These are phyloP conservation scores for Oryza meyeriana DNA, from an alignment of 176 grass and related monocot genomes.

Conservation along the genomic window DNA sequence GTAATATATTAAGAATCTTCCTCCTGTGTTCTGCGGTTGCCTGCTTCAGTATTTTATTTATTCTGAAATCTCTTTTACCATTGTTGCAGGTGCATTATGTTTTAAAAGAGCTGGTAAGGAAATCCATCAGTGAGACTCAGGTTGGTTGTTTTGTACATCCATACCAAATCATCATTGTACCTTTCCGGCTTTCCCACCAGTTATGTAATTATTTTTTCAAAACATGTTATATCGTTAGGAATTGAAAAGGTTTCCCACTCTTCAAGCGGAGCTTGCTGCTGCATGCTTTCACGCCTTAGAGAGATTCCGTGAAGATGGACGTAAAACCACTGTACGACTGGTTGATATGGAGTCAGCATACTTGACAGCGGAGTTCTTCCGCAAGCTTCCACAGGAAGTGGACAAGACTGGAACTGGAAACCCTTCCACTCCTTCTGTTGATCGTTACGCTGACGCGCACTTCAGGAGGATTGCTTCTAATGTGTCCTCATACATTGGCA, in stretches of 20 bases:
- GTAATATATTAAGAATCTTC: conserved; percentile 49
- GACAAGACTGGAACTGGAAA: conserved; percentile 56
- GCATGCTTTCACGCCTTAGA: conserved; percentile 67
- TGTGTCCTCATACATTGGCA: conserved; percentile 81
- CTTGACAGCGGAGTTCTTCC: conserved; percentile 89
- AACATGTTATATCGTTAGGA: conserved; percentile 47
- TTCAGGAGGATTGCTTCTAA: conserved; percentile 93
- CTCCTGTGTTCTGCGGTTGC: not conserved
- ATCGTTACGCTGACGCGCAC: conserved; percentile 77
- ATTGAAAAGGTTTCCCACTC: conserved; percentile 80
- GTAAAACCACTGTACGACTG: conserved; percentile 70
- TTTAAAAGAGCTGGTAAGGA: conserved; percentile 95
- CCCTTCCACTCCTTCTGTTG: conserved; percentile 43
- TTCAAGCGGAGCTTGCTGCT: conserved; percentile 83
- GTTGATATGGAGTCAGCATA: conserved; percentile 91
- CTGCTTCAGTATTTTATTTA: not conserved
- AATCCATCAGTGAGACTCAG: conserved; percentile 87
- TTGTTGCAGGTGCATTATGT: conserved; percentile 73
- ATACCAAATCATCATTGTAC: not conserved
- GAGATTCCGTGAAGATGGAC: conserved; percentile 76
- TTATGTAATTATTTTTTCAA: conserved; percentile 5
- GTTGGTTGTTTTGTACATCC: conserved; percentile 36
- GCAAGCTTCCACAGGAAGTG: conserved; percentile 86
- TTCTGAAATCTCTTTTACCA: conserved; percentile 16
- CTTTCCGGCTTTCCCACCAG: not conserved